Evolutionary conservation across 495 filamentous ascomycete species (phyloP).

Genomic region (Copromyces sp.): DNA sequence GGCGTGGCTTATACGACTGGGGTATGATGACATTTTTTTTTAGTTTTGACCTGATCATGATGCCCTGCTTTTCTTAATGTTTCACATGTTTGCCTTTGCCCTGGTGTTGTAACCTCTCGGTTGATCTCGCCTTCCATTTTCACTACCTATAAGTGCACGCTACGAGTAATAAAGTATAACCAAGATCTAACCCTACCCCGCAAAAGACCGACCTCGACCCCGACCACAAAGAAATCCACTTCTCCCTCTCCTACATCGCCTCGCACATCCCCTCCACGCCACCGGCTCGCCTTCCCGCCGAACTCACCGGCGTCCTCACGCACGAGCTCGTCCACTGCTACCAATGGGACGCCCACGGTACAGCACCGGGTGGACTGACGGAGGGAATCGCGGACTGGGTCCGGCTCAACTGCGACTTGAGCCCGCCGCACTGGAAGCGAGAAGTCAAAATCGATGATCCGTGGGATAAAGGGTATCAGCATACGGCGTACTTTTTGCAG

Average conservation of each 20-base stretch:
- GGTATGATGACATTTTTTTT: slow-evolving; percentile 4
- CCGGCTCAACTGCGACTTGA: slow-evolving; percentile 58
- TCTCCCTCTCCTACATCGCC: slow-evolving; percentile 67
- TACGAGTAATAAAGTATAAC: neutral
- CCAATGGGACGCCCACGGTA: slow-evolving; percentile 61
- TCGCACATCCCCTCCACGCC: slow-evolving; percentile 21
- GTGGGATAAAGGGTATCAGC: slow-evolving; percentile 91
- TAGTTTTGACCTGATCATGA: neutral
- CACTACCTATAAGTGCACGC: too few species aligned
- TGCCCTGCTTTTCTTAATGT: neutral
- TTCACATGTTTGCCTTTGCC: neutral
- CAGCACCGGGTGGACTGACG: slow-evolving; percentile 67
- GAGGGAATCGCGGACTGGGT: slow-evolving; percentile 97
- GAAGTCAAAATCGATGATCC: slow-evolving; percentile 19
- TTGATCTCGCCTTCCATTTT: too few species aligned
- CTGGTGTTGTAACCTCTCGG: neutral
- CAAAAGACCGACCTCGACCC: slow-evolving; percentile 56
- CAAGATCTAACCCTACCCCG: neutral
- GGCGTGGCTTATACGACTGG: slow-evolving; percentile 88
- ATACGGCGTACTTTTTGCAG: slow-evolving; percentile 84
- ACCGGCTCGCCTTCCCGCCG: slow-evolving; percentile 34
- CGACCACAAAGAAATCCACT: slow-evolving; percentile 92
- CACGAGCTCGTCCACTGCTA: slow-evolving; percentile 97
- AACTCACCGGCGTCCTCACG: slow-evolving; percentile 73
- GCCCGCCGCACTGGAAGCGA: slow-evolving; percentile 73